Evolutionary conservation across 2,329 filamentous ascomycete genomes (phyloP).

Genomic region (Tolypocladium nubicola): DNA sequence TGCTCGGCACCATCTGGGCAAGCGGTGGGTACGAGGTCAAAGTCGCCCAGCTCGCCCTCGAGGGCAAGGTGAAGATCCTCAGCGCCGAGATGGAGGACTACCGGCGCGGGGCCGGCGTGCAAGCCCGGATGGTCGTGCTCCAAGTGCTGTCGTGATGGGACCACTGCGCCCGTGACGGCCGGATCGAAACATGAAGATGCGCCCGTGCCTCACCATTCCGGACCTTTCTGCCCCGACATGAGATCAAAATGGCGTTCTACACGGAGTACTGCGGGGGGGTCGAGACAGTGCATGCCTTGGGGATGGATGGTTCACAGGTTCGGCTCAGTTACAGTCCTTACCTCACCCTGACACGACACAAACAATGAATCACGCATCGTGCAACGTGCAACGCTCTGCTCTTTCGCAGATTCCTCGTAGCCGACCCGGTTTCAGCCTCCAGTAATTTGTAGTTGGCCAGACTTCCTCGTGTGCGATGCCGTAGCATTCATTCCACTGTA

Average conservation of each 20-base stretch:
- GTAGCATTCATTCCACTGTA: no score
- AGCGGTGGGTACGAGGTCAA: conserved; percentile 34
- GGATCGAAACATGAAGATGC: neutral
- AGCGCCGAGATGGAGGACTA: conserved; percentile 20
- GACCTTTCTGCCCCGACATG: neutral
- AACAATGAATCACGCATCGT: neutral
- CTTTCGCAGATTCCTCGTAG: neutral
- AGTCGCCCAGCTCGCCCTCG: conserved; percentile 23
- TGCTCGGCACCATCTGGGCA: conserved; percentile 39
- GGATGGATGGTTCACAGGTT: neutral
- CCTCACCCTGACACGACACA: neutral
- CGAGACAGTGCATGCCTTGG: neutral
- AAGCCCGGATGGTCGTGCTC: conserved; percentile 20
- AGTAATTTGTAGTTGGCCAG: neutral
- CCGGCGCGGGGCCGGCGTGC: conserved; percentile 17
- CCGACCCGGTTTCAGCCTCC: neutral
- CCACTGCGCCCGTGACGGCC: neutral
- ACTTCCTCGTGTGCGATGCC: no score
- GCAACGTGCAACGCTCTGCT: neutral
- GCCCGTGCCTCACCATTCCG: neutral
- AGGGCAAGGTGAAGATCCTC: conserved; percentile 17
- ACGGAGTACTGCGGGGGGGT: neutral
- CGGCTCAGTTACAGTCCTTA: neutral
- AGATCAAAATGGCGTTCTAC: neutral
- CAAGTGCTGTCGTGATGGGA: conserved; percentile 7